Conservation (phyloP, 73 alveolate species). For the Paramecium caudatum region DNA sequence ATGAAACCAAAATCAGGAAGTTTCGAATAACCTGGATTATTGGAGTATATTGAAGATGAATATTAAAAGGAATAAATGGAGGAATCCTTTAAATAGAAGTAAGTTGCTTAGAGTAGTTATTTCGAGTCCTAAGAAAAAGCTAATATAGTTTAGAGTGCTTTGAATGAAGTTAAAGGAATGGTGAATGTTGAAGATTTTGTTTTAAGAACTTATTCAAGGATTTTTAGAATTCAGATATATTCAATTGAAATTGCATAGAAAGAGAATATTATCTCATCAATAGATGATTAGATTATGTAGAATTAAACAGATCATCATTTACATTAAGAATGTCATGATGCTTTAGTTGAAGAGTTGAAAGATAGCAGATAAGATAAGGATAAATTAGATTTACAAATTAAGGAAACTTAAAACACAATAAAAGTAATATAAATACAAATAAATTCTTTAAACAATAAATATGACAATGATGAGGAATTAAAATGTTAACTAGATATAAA, state of each 20-base stretch:
- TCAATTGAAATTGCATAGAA: background rate
- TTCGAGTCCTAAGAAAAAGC: conserved; percentile 40
- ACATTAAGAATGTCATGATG: background rate
- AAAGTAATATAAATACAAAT: background rate
- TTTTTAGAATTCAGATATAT: background rate
- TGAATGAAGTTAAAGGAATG: conserved; percentile 40
- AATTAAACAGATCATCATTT: background rate
- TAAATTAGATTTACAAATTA: conserved; percentile 11
- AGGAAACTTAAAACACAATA: background rate
- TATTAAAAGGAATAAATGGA: conserved; percentile 86
- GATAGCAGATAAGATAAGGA: background rate
- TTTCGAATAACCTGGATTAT: conserved; percentile 90
- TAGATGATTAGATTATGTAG: conserved; percentile 23
- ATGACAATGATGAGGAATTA: conserved; percentile 12
- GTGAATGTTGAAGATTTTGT: conserved; percentile 39
- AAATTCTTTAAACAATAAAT: background rate
- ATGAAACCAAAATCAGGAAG: conserved; percentile 93
- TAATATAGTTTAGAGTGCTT: conserved; percentile 12
- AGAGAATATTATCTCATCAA: background rate
- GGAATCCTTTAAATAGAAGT: conserved; percentile 18
- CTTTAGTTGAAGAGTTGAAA: conserved; percentile 19
- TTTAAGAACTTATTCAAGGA: background rate
- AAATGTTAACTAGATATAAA: conserved; percentile 6
- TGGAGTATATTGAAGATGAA: conserved; percentile 93
- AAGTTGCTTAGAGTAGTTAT: conserved; percentile 6